Conservation (phyloP, 2,329 filamentous ascomycete genomes). For the Xylariaceae sp. region DNA sequence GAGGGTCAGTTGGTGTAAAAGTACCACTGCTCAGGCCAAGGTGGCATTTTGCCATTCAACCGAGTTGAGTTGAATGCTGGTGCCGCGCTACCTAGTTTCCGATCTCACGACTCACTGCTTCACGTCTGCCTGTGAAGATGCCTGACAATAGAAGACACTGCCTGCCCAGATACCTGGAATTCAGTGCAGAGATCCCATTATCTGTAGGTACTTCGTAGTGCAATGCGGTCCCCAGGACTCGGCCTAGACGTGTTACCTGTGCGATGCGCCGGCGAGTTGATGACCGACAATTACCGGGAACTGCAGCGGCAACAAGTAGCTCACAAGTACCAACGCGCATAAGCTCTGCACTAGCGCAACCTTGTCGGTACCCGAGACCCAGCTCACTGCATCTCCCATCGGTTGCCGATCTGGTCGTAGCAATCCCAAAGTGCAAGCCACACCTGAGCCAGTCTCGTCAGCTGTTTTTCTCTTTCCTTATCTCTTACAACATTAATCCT, state of each 20-base stretch:
- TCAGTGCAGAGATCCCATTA: neutral
- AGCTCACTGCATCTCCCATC: neutral
- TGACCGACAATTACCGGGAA: neutral
- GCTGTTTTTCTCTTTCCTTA: neutral
- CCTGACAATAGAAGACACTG: neutral
- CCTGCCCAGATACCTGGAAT: neutral
- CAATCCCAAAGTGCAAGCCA: neutral
- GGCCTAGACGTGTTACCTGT: neutral
- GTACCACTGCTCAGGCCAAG: conserved; percentile 5
- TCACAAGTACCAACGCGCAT: neutral
- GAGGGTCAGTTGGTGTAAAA: no score
- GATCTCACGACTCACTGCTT: neutral
- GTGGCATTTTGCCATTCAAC: conserved; percentile 4
- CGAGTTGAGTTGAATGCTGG: conserved; percentile 1
- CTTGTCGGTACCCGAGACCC: neutral
- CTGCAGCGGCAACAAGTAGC: neutral
- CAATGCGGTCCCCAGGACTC: neutral
- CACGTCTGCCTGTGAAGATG: no score
- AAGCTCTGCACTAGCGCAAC: no score
- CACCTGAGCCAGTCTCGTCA: neutral
- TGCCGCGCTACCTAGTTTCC: conserved; percentile 5
- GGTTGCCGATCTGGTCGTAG: neutral
- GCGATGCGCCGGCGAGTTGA: neutral
- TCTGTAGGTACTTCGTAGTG: neutral
- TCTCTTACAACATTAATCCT: neutral